phyloP scores from a whole-genome alignment of 371 early-diverging fungal genomes.

The Amoeboaphelidium protococcarum region DNA sequence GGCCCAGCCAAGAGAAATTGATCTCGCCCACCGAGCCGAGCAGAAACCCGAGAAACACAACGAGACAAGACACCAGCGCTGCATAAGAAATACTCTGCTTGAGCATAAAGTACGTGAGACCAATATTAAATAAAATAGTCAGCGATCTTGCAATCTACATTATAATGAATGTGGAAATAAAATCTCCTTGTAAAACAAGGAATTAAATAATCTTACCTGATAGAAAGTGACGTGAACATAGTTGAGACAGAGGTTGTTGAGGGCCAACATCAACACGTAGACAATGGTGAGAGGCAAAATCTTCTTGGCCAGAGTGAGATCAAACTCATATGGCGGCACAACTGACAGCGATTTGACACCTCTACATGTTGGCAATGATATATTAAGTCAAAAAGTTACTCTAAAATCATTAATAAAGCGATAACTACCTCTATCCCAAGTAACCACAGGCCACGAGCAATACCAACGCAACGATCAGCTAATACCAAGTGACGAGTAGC shows the following conservation, averaged over 20 bases:
- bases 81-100: conserved; percentile 22
- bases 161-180: not conserved
- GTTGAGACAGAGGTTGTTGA: conserved; percentile 37
- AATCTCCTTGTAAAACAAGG: not conserved
- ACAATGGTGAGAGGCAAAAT: conserved; percentile 34
- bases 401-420: not conserved
- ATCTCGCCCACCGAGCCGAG: conserved; percentile 38
- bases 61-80: conserved; percentile 27
- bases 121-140: conserved; percentile 38
- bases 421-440: conserved; percentile 25
- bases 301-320: conserved; percentile 19
- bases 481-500: conserved; percentile 22
- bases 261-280: conserved; percentile 37
- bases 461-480: conserved; percentile 30
- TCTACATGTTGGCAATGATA: conserved; percentile 6
- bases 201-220: conserved; percentile 13
- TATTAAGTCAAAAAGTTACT: not conserved
- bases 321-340: conserved; percentile 39
- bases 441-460: conserved; percentile 27
- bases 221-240: conserved; percentile 42
- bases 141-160: conserved; percentile 28
- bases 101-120: conserved; percentile 32
- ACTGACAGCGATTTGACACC: conserved; percentile 20
- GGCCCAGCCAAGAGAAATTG: conserved; percentile 36
- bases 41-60: conserved; percentile 39